Evolutionary conservation across 176 grass and related monocot genomes (phyloP), one percentile per base, ranked within the genome.

Genomic region (Oryza australiensis): DNA sequence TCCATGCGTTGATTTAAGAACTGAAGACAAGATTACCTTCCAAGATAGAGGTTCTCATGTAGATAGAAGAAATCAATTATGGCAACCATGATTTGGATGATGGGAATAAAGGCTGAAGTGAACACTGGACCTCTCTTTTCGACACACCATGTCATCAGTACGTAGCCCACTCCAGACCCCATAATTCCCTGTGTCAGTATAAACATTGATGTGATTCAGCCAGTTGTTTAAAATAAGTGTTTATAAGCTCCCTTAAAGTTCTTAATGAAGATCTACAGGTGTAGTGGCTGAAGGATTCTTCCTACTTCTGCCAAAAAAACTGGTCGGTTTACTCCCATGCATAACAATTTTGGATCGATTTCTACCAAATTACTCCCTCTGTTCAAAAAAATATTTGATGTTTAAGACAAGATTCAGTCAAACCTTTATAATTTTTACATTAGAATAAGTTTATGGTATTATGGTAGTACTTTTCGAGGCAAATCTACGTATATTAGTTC

Each of bases 91-190:
- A 98, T 98, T 77, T 98, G 96, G 41, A 93, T 91, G 49, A 95
- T 64, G 69, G 96, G 96, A 86, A 94, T 94, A 84, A 95, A 98
- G 82, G 96, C 80, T 16, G 96, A 88, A 73, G 92, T 88, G 79
- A 98, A 98, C 35, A 98, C 88, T 0, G 96, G 90, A 37, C 96
- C 96, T 95, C 88, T 64, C 80, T 98, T 95, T 83, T 93, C 88
- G 2, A 98, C 92, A n/a, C 95, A 98, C 95, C 96, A 98, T 80
- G 96, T 93, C 96, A 98, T 93, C 35, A 79, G 72, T 14, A 95
- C 41, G 55, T 91, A 91, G 13, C 96, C 92, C 22, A 95, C 81
- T 71, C 93, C 96, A 26, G 96, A 98, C 42, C 96, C 96, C 78
- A 95, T 49, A 13, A 95, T 84, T 63, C 96, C 96, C 96, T 98